A percentile compares a stretch with the other conserved stretches of the same genome.
Evolutionary conservation across 2,329 filamentous ascomycete genomes (phyloP).

Genomic region (Ophiostoma triangulosporum): DNA sequence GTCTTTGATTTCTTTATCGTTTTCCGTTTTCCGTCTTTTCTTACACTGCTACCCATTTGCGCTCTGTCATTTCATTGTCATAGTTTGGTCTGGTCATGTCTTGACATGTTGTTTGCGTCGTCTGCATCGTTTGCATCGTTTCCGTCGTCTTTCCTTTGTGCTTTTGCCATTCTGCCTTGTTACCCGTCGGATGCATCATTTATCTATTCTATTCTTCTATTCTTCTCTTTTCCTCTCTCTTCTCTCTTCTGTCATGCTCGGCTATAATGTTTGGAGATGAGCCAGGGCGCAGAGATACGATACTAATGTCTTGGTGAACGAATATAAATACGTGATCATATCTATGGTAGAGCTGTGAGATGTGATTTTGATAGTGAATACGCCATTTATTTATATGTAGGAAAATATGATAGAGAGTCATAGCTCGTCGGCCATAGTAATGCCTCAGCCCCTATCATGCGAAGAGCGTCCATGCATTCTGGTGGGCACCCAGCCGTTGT

Average conservation of each 20-base stretch:
- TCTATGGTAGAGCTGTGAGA: neutral
- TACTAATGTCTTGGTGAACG: neutral
- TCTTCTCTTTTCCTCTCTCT: neutral
- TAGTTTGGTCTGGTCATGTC: neutral
- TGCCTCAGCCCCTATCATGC: neutral
- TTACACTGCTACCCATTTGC: neutral
- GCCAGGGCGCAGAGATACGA: neutral
- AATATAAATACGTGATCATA: neutral
- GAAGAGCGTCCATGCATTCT: neutral
- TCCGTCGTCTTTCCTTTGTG: neutral
- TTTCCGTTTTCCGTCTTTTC: neutral
- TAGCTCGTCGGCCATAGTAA: neutral
- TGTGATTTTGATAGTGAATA: neutral
- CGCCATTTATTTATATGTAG: neutral
- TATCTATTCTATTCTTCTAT: neutral
- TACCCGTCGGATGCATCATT: neutral
- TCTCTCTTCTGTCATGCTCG: neutral
- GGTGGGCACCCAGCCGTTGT: neutral
- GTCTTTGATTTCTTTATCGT: neutral
- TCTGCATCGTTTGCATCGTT: neutral
- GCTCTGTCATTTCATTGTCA: neutral
- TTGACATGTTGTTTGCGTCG: neutral
- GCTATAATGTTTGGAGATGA: neutral
- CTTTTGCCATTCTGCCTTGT: neutral
- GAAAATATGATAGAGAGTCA: neutral